phyloP scores from a whole-genome alignment of 306 rosid species.

The Gillenia trifoliata region DNA sequence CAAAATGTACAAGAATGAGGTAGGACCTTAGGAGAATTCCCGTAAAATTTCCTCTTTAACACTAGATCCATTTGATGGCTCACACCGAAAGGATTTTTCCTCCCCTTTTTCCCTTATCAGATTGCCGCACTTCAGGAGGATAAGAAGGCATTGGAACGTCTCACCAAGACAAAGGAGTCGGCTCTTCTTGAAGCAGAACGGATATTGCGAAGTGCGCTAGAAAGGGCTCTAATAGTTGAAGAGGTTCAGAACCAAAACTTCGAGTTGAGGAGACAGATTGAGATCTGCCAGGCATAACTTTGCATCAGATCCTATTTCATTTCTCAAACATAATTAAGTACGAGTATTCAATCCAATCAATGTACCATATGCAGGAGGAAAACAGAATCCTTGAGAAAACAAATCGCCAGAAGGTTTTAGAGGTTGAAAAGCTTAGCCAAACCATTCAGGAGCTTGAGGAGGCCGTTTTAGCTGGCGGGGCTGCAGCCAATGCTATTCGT shows the following conservation, averaged over 20 bases:
- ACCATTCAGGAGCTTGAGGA: conserved; percentile 89
- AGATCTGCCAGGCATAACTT: conserved; percentile 78
- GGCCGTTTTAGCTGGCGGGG: conserved; percentile 69
- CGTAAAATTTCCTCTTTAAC: too few species aligned
- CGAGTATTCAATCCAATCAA: conserved; percentile 10
- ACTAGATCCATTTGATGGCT: neutral
- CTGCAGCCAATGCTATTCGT: conserved; percentile 66
- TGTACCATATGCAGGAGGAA: conserved; percentile 68
- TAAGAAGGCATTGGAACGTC: conserved; percentile 79
- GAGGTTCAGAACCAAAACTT: conserved; percentile 93
- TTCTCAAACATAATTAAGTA: neutral
- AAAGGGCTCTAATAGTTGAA: conserved; percentile 92
- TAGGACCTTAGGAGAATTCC: conserved; percentile 7
- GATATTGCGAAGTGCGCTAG: conserved; percentile 76
- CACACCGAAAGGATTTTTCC: neutral
- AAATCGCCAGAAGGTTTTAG: conserved; percentile 79
- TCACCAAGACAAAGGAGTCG: conserved; percentile 72
- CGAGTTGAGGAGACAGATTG: conserved; percentile 94
- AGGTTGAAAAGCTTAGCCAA: conserved; percentile 88
- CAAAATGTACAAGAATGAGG: conserved; percentile 81
- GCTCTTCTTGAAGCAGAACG: conserved; percentile 92
- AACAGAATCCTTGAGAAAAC: conserved; percentile 85
- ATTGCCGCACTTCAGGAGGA: conserved; percentile 73
- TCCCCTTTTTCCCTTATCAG: conserved; percentile 31
- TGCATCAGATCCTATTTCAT: conserved; percentile 15